Percentiles rank a stretch among this genome's conserved stretches.
These are phyloP conservation scores for Scheffersomyces cryptocercus DNA, from an alignment of 1,139 yeast genomes.

Conservation along the genomic window DNA sequence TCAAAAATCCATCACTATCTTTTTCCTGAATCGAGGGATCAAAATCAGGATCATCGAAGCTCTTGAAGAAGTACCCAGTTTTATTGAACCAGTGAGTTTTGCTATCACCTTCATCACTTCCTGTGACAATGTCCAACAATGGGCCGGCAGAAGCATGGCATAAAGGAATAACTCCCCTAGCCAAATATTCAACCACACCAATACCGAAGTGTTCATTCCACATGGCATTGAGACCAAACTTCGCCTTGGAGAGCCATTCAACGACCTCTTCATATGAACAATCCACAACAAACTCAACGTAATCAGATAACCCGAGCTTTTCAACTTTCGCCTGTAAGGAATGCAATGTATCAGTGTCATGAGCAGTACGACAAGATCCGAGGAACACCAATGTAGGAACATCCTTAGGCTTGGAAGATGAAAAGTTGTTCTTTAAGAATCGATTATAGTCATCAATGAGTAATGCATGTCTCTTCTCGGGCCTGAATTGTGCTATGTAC, in stretches of 20 bases:
- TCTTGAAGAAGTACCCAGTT: slow-evolving; percentile 76
- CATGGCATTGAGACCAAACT: slow-evolving; percentile 92
- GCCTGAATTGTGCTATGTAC: slow-evolving; percentile 90
- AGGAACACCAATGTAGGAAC: slow-evolving; percentile 63
- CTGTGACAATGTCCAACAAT: slow-evolving; percentile 70
- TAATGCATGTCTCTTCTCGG: slow-evolving; percentile 87
- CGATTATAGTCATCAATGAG: slow-evolving; percentile 63
- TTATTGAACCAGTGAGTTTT: slow-evolving; percentile 35
- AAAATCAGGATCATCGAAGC: slow-evolving; percentile 61
- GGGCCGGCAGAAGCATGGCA: slow-evolving; percentile 98
- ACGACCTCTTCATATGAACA: slow-evolving; percentile 69
- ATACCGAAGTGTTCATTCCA: slow-evolving; percentile 99
- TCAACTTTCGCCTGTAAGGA: slow-evolving; percentile 47
- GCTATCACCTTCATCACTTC: slow-evolving; percentile 13
- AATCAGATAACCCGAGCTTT: slow-evolving; percentile 45
- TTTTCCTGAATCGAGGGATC: slow-evolving; percentile 25
- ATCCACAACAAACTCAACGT: slow-evolving; percentile 71
- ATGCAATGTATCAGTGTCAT: slow-evolving; percentile 63
- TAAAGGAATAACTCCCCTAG: slow-evolving; percentile 83
- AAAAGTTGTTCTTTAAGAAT: slow-evolving; percentile 32
- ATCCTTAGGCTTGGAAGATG: slow-evolving; percentile 15
- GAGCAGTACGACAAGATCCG: slow-evolving; percentile 79
- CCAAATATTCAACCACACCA: slow-evolving; percentile 91
- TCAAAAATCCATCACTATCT: slow-evolving; percentile 7
- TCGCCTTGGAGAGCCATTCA: slow-evolving; percentile 54